phyloP scores from a whole-genome alignment of 2,329 filamentous ascomycete species.

The Aquanectria penicillioides region DNA sequence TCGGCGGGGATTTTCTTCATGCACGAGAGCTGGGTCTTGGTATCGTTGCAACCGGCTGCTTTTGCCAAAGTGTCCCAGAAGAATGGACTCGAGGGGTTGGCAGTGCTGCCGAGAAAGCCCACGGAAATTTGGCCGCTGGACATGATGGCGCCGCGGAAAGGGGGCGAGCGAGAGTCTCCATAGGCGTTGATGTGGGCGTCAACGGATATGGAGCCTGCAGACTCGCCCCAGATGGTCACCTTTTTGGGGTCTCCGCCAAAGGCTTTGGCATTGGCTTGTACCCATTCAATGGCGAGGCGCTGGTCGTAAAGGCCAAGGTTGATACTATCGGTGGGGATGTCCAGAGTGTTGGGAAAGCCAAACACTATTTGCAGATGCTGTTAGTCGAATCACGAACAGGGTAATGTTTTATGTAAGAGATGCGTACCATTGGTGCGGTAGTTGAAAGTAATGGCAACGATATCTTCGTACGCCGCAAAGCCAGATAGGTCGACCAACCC shows the following conservation, averaged over 20 bases:
- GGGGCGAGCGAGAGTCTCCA: slow-evolving; percentile 18
- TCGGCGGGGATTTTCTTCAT: slow-evolving; percentile 30
- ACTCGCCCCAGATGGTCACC: slow-evolving; percentile 43
- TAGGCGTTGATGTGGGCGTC: slow-evolving; percentile 40
- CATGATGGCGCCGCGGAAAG: slow-evolving; percentile 41
- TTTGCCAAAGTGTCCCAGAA: slow-evolving; percentile 30
- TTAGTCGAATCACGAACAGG: neutral
- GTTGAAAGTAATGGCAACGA: slow-evolving; percentile 40
- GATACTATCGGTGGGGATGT: slow-evolving; percentile 49
- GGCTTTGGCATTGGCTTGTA: slow-evolving; percentile 37
- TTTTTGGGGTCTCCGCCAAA: slow-evolving; percentile 41
- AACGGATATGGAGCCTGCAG: slow-evolving; percentile 45
- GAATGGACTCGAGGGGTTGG: neutral
- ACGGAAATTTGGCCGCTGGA: slow-evolving; percentile 44
- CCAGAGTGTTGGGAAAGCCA: slow-evolving; percentile 57
- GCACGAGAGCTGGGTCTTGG: slow-evolving; percentile 28
- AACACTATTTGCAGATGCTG: slow-evolving; percentile 35
- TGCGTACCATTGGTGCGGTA: slow-evolving; percentile 39
- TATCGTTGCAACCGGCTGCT: slow-evolving; percentile 28
- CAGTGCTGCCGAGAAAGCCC: slow-evolving; percentile 26
- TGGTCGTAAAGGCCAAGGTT: slow-evolving; percentile 44
- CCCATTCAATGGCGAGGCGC: slow-evolving; percentile 40
- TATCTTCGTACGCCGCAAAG: slow-evolving; percentile 41
- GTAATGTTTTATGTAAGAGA: neutral
- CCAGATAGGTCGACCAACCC: slow-evolving; percentile 35